These are phyloP conservation scores for Ramularia collo-cygni DNA, from an alignment of 2,329 filamentous ascomycete genomes.

Conservation along the genomic window DNA sequence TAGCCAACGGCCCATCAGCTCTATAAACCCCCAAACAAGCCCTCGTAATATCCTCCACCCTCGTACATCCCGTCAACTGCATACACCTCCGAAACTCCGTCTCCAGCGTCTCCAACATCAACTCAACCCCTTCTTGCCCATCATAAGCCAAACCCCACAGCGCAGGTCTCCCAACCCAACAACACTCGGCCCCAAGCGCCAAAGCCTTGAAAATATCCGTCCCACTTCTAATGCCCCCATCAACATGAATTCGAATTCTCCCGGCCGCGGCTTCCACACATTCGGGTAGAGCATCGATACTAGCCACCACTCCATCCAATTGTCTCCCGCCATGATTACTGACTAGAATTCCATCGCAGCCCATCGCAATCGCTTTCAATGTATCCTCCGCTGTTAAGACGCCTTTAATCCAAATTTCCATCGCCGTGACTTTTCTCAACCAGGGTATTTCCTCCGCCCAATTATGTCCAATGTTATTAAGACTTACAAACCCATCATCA, in stretches of 20 bases:
- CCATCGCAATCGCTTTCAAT: constrained; percentile 37
- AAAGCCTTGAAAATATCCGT: constrained; percentile 54
- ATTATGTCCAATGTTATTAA: constrained; percentile 26
- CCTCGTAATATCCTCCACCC: constrained; percentile 30
- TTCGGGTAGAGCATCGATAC: constrained; percentile 43
- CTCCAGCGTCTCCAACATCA: constrained; percentile 36
- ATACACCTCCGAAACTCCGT: constrained; percentile 35
- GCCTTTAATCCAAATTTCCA: constrained; percentile 45
- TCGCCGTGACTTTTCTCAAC: constrained; percentile 41
- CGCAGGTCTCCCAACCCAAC: constrained; percentile 42
- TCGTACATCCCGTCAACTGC: constrained; percentile 32
- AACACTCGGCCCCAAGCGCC: constrained; percentile 45
- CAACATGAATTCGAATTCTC: constrained; percentile 55
- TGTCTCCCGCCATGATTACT: constrained; percentile 52
- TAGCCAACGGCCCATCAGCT: constrained; percentile 29
- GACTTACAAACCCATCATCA: constrained; percentile 23
- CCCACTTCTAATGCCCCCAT: constrained; percentile 51
- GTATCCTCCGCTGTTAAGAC: constrained; percentile 37
- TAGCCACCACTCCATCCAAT: constrained; percentile 49
- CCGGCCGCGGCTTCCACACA: constrained; percentile 35
- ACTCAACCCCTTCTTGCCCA: constrained; percentile 33
- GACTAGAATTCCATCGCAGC: constrained; percentile 36
- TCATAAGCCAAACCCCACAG: constrained; percentile 46
- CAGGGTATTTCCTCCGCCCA: constrained; percentile 34
- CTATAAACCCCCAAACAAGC: constrained; percentile 27